Percentiles rank a stretch among this genome's conserved stretches.
These are phyloP conservation scores for Trichoderma breve DNA, from an alignment of 2,329 filamentous ascomycete genomes.

Conservation along the genomic window DNA sequence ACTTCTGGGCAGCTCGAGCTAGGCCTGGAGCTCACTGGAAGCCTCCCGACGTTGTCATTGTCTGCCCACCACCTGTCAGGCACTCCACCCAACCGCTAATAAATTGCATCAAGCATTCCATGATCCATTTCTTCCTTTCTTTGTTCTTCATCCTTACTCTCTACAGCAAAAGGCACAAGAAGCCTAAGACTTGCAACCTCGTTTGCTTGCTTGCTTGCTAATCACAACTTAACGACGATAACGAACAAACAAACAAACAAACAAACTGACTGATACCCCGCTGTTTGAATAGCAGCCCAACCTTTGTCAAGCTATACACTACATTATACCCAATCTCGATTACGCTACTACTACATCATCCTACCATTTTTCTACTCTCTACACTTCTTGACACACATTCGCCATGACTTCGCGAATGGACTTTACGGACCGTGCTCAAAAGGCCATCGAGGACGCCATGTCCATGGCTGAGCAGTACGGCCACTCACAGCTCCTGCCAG, in stretches of 20 bases:
- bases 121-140: neutral
- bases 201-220: conserved; percentile 7
- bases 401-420: conserved; percentile 77
- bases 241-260: neutral
- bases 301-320: neutral
- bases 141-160: neutral
- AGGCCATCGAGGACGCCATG: conserved; percentile 87
- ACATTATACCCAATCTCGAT: neutral
- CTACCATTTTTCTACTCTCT: neutral
- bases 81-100: conserved; percentile 19
- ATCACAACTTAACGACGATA: neutral
- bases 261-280: neutral
- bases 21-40: conserved; percentile 26
- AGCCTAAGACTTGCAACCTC: neutral
- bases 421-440: conserved; percentile 90
- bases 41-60: conserved; percentile 20
- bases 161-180: neutral
- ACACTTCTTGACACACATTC: conserved; percentile 18
- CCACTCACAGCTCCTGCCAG: conserved; percentile 84
- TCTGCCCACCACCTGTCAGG: conserved; percentile 12
- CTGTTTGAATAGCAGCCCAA: conserved; percentile 5
- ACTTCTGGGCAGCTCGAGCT: conserved; percentile 30
- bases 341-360: neutral
- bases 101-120: conserved; percentile 6
- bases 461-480: conserved; percentile 82